These are phyloP conservation scores for Monilinia fructicola DNA, from an alignment of 2,329 filamentous ascomycete genomes.

Conservation along the genomic window DNA sequence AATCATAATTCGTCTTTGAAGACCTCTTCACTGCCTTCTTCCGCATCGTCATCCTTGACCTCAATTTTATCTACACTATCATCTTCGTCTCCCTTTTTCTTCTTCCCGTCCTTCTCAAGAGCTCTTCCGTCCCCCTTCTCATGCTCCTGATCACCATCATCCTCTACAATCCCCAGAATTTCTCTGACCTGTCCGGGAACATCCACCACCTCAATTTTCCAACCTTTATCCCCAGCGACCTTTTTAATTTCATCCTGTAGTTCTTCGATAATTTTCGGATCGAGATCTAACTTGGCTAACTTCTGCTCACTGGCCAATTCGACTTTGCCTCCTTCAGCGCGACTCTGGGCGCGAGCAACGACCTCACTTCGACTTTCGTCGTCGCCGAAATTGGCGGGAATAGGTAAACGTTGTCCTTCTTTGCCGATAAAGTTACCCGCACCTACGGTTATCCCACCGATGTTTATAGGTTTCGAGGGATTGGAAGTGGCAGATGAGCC, in stretches of 20 bases:
- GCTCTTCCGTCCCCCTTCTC: constrained; percentile 45
- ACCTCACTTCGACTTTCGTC: constrained; percentile 50
- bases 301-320: constrained; percentile 60
- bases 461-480: constrained; percentile 34
- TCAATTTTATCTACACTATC: constrained; percentile 10
- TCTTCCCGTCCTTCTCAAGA: neutral
- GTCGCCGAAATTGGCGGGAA: constrained; percentile 49
- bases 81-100: constrained; percentile 20
- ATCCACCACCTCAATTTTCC: constrained; percentile 80
- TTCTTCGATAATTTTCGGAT: constrained; percentile 63
- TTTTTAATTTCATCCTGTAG: constrained; percentile 67
- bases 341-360: constrained; percentile 34
- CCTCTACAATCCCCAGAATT: constrained; percentile 68
- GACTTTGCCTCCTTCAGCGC: constrained; percentile 37
- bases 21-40: constrained; percentile 51
- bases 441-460: constrained; percentile 37
- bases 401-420: constrained; percentile 37
- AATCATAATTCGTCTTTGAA: constrained; percentile 53
- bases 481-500: neutral
- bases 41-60: constrained; percentile 44
- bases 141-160: constrained; percentile 51
- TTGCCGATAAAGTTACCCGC: constrained; percentile 38
- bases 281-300: constrained; percentile 60
- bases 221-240: constrained; percentile 68
- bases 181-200: constrained; percentile 59